phyloP scores from a whole-genome alignment of 1,284 basidiomycete species.

The Quambalaria eucalypti region DNA sequence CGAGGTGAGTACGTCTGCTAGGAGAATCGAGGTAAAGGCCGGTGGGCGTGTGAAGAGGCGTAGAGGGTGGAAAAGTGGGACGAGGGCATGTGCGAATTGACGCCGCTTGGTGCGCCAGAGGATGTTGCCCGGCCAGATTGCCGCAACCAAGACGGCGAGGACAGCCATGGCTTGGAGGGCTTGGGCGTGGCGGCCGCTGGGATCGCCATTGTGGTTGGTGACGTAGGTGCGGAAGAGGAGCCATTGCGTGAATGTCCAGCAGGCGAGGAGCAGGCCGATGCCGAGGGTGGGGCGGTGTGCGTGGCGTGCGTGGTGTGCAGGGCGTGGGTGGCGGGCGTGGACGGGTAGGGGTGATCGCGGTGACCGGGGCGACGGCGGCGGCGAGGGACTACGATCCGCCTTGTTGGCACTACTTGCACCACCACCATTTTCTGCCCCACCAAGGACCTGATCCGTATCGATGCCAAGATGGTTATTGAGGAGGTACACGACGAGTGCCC shows the following conservation, averaged over 20 bases:
- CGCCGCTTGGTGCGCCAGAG: slow-evolving; percentile 19
- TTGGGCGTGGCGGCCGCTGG: slow-evolving; percentile 33
- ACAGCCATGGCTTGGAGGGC: slow-evolving; percentile 31
- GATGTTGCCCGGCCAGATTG: slow-evolving; percentile 34
- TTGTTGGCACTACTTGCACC: background rate
- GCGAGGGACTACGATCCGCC: slow-evolving; percentile 4
- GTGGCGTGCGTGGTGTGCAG: too few species aligned
- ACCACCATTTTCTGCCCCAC: slow-evolving; percentile 11
- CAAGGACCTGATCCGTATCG: slow-evolving; percentile 17
- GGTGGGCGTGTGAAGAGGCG: slow-evolving; percentile 59
- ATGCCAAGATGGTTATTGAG: slow-evolving; percentile 29
- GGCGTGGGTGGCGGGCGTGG: slow-evolving; percentile 4
- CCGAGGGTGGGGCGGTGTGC: background rate
- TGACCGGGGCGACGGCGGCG: slow-evolving; percentile 5
- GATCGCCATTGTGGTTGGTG: slow-evolving; percentile 20
- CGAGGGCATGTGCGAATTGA: slow-evolving; percentile 16
- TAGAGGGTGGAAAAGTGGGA: slow-evolving; percentile 66
- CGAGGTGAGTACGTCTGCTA: slow-evolving; percentile 91
- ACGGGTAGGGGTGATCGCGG: background rate
- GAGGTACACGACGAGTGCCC: slow-evolving; percentile 23
- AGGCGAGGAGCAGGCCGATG: slow-evolving; percentile 4
- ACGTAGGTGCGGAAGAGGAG: slow-evolving; percentile 25
- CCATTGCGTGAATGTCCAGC: background rate
- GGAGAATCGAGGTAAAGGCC: slow-evolving; percentile 76
- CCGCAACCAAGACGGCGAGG: slow-evolving; percentile 13